These are phyloP conservation scores for Diaporthe citriasiana DNA, from an alignment of 2,329 filamentous ascomycete species.

Conservation along the genomic window DNA sequence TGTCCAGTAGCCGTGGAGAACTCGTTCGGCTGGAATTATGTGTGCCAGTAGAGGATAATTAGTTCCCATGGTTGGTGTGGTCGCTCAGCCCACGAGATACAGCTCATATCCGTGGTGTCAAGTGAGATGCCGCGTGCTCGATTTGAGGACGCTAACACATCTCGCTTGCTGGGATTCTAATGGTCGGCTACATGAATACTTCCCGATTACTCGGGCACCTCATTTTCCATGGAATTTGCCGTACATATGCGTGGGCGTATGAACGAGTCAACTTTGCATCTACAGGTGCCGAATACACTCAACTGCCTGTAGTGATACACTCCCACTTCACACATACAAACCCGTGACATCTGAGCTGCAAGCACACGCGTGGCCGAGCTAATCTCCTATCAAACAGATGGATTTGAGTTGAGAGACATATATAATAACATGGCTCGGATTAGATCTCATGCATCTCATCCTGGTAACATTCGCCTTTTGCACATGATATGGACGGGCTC, in stretches of 20 bases:
- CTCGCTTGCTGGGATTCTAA: not conserved
- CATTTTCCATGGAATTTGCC: no score
- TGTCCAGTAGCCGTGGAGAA: not conserved
- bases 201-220: not conserved
- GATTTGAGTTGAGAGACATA: not conserved
- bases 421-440: no score
- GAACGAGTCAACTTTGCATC: not conserved
- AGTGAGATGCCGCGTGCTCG: not conserved
- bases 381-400: not conserved
- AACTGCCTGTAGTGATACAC: not conserved
- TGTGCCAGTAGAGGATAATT: not conserved
- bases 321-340: not conserved
- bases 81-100: not conserved
- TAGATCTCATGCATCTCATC: not conserved
- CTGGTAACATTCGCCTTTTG: no score
- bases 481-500: not conserved
- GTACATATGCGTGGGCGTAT: not conserved
- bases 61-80: not conserved
- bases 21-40: not conserved
- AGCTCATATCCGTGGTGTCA: not conserved
- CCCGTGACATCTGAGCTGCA: not conserved
- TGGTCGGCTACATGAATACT: not conserved
- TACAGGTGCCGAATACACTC: not conserved
- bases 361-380: not conserved
- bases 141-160: not conserved